These are phyloP conservation scores for Saccharomyces hybrid DNA, from an alignment of 1,139 yeast species.

Conservation along the genomic window DNA sequence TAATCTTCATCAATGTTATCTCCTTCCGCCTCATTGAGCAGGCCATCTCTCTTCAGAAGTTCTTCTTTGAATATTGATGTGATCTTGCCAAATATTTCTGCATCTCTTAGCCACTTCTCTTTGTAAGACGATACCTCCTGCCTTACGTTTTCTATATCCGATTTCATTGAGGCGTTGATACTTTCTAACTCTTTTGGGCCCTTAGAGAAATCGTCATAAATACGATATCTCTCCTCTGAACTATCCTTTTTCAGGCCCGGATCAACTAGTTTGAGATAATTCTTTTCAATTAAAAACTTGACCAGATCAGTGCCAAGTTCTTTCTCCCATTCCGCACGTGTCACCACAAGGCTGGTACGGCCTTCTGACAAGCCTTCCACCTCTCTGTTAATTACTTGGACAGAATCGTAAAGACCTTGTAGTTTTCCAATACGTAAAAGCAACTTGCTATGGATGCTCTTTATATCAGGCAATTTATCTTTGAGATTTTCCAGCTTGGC, in stretches of 20 bases:
- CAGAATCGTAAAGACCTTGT: conserved; percentile 20
- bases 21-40: not conserved
- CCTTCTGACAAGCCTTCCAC: conserved; percentile 20
- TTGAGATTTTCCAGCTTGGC: conserved; percentile 9
- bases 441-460: conserved; percentile 10
- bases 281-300: conserved; percentile 16
- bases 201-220: conserved; percentile 24
- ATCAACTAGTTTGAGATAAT: conserved; percentile 18
- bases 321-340: conserved; percentile 24
- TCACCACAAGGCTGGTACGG: conserved; percentile 19
- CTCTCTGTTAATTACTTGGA: conserved; percentile 22
- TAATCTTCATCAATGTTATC: conserved; percentile 3
- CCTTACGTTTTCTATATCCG: conserved; percentile 21
- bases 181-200: conserved; percentile 23
- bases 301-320: conserved; percentile 22
- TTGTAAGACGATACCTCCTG: conserved; percentile 22
- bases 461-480: conserved; percentile 13
- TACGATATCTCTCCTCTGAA: conserved; percentile 17
- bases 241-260: conserved; percentile 7
- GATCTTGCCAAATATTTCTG: conserved; percentile 24
- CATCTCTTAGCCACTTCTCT: conserved; percentile 28
- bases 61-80: conserved; percentile 23
- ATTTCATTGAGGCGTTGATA: conserved; percentile 21
- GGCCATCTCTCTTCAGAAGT: conserved; percentile 5
- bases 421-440: conserved; percentile 17